These are phyloP conservation scores for Cylindrodendrum hubeiense DNA, from an alignment of 2,329 filamentous ascomycete species.

Conservation along the genomic window DNA sequence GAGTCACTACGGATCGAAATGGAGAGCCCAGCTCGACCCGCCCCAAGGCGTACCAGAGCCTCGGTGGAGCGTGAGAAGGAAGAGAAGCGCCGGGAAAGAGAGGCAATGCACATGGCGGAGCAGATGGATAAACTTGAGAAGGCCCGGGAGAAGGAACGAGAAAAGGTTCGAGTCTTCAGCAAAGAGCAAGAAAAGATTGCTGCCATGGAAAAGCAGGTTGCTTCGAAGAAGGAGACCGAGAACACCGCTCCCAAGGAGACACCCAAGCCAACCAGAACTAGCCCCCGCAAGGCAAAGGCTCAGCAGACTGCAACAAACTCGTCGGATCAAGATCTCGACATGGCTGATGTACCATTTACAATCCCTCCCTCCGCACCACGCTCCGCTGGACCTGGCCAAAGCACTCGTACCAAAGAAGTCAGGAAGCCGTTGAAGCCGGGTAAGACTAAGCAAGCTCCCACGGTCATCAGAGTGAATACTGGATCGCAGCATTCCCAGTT, in stretches of 20 bases:
- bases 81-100: conserved; percentile 75
- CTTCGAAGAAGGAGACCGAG: conserved; percentile 66
- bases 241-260: conserved; percentile 54
- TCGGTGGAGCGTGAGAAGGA: conserved; percentile 73
- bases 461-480: conserved; percentile 78
- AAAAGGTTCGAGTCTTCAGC: conserved; percentile 72
- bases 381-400: conserved; percentile 60
- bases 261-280: conserved; percentile 60
- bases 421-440: conserved; percentile 73
- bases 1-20: conserved; percentile 36
- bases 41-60: conserved; percentile 65
- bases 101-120: conserved; percentile 71
- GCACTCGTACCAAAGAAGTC: conserved; percentile 63
- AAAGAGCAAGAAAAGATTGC: conserved; percentile 68
- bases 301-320: conserved; percentile 45
- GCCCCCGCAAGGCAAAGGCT: conserved; percentile 63
- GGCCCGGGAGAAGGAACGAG: conserved; percentile 76
- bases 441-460: conserved; percentile 75
- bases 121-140: conserved; percentile 75
- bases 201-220: conserved; percentile 65
- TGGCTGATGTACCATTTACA: conserved; percentile 65
- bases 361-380: conserved; percentile 72
- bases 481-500: conserved; percentile 72
- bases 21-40: conserved; percentile 55
- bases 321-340: conserved; percentile 62